These are phyloP conservation scores for Euphorbia lathyris DNA, from an alignment of 345 rosid genomes.

Conservation along the genomic window DNA sequence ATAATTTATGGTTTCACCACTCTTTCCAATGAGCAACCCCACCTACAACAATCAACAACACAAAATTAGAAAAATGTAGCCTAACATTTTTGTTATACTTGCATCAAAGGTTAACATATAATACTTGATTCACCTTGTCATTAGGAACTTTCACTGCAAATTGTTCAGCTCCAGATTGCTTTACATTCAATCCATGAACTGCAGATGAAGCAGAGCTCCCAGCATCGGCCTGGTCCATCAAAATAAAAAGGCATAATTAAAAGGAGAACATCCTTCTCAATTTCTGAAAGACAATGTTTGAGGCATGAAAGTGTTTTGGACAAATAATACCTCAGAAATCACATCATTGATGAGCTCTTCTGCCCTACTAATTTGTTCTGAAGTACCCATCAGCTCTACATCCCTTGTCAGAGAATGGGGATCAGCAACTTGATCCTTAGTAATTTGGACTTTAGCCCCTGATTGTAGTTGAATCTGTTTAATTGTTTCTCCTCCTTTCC, in stretches of 20 bases:
- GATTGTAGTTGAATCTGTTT: constrained; percentile 22
- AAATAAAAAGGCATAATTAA: not conserved
- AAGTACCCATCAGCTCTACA: constrained; percentile 27
- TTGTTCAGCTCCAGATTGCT: constrained; percentile 26
- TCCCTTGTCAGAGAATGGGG: constrained; percentile 27
- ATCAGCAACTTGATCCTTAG: constrained; percentile 29
- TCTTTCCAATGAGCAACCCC: constrained; percentile 32
- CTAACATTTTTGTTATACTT: not conserved
- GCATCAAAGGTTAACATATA: not conserved
- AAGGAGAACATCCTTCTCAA: not conserved
- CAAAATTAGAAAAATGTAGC: not conserved
- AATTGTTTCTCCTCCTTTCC: constrained; percentile 31
- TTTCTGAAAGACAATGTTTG: not conserved
- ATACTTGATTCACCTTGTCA: constrained; percentile 21
- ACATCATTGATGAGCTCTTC: constrained; percentile 25
- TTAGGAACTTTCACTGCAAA: constrained; percentile 25
- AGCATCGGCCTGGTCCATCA: constrained; percentile 22
- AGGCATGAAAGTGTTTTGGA: not conserved
- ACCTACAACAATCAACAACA: constrained; percentile 17
- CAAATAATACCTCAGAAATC: constrained; percentile 17
- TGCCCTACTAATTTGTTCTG: constrained; percentile 26
- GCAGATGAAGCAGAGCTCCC: constrained; percentile 23
- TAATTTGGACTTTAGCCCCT: constrained; percentile 28
- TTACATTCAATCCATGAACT: constrained; percentile 12
- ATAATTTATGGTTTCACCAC: constrained; percentile 28